Evolutionary conservation across 139 green algal genomes (phyloP), one percentile per base, ranked within the genome.

Genomic region (Diplosphaera chodatii): DNA sequence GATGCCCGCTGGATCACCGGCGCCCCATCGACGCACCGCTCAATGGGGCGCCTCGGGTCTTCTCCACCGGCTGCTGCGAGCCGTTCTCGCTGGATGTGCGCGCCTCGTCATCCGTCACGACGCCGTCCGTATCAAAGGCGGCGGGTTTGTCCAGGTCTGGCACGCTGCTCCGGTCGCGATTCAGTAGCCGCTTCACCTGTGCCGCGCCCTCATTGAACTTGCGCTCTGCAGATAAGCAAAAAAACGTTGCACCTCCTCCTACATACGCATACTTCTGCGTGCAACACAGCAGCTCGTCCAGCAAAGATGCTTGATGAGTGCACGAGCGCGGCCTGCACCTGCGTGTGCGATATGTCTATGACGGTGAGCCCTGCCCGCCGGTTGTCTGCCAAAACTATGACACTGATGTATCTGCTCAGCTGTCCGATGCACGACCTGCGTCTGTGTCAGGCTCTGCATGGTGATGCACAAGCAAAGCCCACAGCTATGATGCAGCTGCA

Each of bases 171-270:
- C 83, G 72, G 75, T 93, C 88, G 25, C 88, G 76, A 55, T 76
- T 82, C n/a, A 93, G 79, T 31, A 93, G 74, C 27, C 88, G 85
- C 70, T 83, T 82, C n/a, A 92, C 87, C 69, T 91, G 82, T 0
- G 81, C 84, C 0, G 84, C 82, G 16, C 76, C 78, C 72, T 91
- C 85, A 32, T 90, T 72, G 63, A 78, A 83, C 18, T 59, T 59
- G 16, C 48, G 48, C 16, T 59, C 48, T 59, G 48, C 18, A 25
- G 13, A 59, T 21, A 27, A 25, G 37, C 37, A n/a, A n/a, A n/a
- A n/a, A n/a, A n/a, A n/a, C n/a, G n/a, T n/a, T n/a, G n/a, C n/a
- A n/a, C n/a, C n/a, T n/a, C n/a, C n/a, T n/a, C n/a, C n/a, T n/a
- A n/a, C n/a, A n/a, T n/a, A n/a, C n/a, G n/a, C n/a, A n/a, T n/a